Percentiles rank a stretch among this genome's conserved stretches.
These are phyloP conservation scores for Termitomyces eurrhizus DNA, from an alignment of 768 basidiomycete species.

Conservation along the genomic window DNA sequence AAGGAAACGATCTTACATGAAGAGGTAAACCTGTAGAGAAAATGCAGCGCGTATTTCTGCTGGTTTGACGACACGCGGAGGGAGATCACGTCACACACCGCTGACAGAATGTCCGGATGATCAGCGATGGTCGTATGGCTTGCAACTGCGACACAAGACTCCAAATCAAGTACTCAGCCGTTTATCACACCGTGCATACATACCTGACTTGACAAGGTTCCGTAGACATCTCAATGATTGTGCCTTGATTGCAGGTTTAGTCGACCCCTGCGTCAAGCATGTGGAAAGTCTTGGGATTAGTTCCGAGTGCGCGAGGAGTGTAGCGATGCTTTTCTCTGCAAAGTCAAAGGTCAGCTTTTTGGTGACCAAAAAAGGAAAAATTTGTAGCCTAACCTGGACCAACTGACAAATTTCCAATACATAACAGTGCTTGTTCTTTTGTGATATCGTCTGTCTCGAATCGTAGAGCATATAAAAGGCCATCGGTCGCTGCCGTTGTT, in stretches of 20 bases:
- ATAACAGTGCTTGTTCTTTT: conserved; percentile 15
- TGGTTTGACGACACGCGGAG: conserved; percentile 11
- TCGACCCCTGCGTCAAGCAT: conserved; percentile 8
- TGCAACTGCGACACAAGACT: neutral
- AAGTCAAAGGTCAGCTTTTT: neutral
- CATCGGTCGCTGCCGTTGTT: conserved; percentile 3
- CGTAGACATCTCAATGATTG: conserved; percentile 16
- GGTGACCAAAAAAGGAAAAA: neutral
- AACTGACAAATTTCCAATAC: conserved; percentile 15
- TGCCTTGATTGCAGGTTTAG: conserved; percentile 10
- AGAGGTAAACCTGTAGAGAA: conserved; percentile 10
- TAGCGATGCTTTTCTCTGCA: conserved; percentile 9
- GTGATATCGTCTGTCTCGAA: conserved; percentile 7
- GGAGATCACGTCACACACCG: conserved; percentile 9
- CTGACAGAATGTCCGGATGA: conserved; percentile 8
- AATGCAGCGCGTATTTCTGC: conserved; percentile 18
- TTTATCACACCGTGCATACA: neutral
- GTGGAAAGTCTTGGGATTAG: conserved; percentile 11
- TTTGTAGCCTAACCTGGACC: conserved; percentile 5
- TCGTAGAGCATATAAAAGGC: conserved; percentile 6
- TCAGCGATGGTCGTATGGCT: conserved; percentile 9
- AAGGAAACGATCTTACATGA: conserved; percentile 4
- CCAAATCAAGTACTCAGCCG: neutral
- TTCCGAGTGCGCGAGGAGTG: conserved; percentile 8
- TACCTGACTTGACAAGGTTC: conserved; percentile 16